Percentiles rank a stretch among this genome's conserved stretches.
These are phyloP conservation scores for Megacollybia marginata DNA, from an alignment of 768 basidiomycete species.

Conservation along the genomic window DNA sequence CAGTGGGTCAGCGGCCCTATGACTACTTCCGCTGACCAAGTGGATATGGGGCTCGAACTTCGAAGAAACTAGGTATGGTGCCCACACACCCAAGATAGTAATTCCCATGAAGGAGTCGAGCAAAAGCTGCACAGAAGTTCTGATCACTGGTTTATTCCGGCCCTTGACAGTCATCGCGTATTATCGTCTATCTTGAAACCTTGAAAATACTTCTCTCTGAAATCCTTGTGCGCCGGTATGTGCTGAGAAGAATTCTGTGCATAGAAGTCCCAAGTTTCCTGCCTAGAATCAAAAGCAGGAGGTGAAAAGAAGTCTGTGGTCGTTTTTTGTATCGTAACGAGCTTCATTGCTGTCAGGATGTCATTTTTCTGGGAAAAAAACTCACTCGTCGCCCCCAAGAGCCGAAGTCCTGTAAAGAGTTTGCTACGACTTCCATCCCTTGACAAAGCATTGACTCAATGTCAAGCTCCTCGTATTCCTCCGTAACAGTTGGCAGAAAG, in stretches of 20 bases:
- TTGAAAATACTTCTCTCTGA: constrained; percentile 82
- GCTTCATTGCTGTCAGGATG: constrained; percentile 31
- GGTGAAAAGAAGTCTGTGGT: constrained; percentile 35
- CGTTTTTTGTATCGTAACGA: constrained; percentile 85
- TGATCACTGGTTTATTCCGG: too few species aligned
- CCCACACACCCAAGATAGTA: too few species aligned
- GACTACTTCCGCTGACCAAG: too few species aligned
- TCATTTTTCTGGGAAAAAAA: constrained; percentile 3
- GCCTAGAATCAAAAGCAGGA: constrained; percentile 42
- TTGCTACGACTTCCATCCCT: constrained; percentile 84
- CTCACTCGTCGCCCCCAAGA: constrained; percentile 90
- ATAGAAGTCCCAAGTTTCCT: constrained; percentile 10
- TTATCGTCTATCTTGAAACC: constrained; percentile 52
- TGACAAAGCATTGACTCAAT: constrained; percentile 69
- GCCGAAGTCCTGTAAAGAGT: constrained; percentile 90
- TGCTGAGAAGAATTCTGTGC: constrained; percentile 20
- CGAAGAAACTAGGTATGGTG: too few species aligned
- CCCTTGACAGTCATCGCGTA: neutral
- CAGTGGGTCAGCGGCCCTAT: too few species aligned
- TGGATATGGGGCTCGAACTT: too few species aligned
- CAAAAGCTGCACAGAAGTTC: too few species aligned
- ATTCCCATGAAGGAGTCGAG: too few species aligned
- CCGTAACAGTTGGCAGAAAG: constrained; percentile 89
- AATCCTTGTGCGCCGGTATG: constrained; percentile 82
- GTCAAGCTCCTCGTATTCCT: constrained; percentile 87